Evolutionary conservation across 345 rosid genomes (phyloP).

Genomic region (Moricandia moricandioides): DNA sequence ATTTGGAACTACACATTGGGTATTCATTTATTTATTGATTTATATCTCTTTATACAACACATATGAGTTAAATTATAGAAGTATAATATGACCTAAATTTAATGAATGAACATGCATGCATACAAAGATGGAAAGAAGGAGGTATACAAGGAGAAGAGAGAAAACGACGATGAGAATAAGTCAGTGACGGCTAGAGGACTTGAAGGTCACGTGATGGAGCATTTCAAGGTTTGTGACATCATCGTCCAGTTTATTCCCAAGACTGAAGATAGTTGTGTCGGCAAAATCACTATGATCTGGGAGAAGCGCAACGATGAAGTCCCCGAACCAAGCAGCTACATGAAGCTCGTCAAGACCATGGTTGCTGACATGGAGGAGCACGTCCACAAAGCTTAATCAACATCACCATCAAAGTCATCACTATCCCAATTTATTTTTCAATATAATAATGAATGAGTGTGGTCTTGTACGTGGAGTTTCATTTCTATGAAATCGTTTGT

Average conservation of each 20-base stretch:
- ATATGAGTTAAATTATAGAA: neutral
- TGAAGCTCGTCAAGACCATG: constrained; percentile 30
- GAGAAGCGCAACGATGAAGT: constrained; percentile 33
- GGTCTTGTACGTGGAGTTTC: neutral
- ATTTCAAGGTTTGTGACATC: constrained; percentile 21
- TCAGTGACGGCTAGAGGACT: constrained; percentile 24
- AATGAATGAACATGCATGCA: neutral
- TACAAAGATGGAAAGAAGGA: constrained; percentile 31
- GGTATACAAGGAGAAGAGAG: constrained; percentile 28
- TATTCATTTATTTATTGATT: neutral
- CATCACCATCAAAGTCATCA: neutral
- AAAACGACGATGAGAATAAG: constrained; percentile 20
- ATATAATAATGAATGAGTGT: neutral
- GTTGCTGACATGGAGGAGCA: constrained; percentile 31
- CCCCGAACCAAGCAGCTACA: constrained; percentile 26
- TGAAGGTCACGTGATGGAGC: constrained; percentile 33
- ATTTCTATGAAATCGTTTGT: neutral
- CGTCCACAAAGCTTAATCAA: constrained; percentile 25
- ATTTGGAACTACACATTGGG: neutral
- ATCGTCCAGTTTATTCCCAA: constrained; percentile 24
- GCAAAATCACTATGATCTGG: constrained; percentile 32
- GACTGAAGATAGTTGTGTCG: constrained; percentile 15
- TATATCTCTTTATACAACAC: neutral
- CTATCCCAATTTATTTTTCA: neutral
- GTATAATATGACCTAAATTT: neutral